Evolutionary conservation across 1,139 yeast genomes (phyloP), one percentile per base, ranked within the genome.

Genomic region (Yamadazyma blattariae): DNA sequence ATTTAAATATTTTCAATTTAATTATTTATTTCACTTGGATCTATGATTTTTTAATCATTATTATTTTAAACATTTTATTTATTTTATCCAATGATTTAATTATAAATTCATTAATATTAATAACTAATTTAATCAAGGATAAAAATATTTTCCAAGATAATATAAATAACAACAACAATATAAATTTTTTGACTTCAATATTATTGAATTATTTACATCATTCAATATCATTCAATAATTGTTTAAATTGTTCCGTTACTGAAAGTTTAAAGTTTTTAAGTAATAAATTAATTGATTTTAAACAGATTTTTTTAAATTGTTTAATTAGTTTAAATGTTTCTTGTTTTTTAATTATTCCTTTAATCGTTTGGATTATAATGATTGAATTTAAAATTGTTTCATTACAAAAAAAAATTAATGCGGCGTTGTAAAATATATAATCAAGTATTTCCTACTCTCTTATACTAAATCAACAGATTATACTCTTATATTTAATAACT

Each of bases 291-390:
- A 25, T 35, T 4, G 10, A 23, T 13, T 33, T 29, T 11, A 39
- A 40, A 29, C 27, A 35, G 7, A 28, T 44, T 7, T 34, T 49
- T 13, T 36, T 39, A n/a, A 48, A 50, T 32, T 51, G 59, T 35
- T 50, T 57, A 46, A 36, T 48, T 13, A 53, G 57, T 4, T 46
- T 58, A 29, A 53, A 52, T 29, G 40, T 50, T 13, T 48, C 51
- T 23, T 48, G 60, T 21, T 59, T 59, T 35, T 52, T 56, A 11
- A 31, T 58, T 9, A 43, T 55, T 4, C 67, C 68, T 11, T 42
- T 56, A 26, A 35, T 56, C 16, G 41, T 57, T 14, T 57, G 65
- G 58, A 11, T 37, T 3, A 15, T 36, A 7, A 9, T 39, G 14
- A 17, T 39, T 4, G 41, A 39, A 25, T 27, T 27, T 10, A 24